Percentiles rank a stretch among this genome's conserved stretches.
phyloP scores from a whole-genome alignment of 768 basidiomycete genomes.

The Naganishia vaughanmartiniae region DNA sequence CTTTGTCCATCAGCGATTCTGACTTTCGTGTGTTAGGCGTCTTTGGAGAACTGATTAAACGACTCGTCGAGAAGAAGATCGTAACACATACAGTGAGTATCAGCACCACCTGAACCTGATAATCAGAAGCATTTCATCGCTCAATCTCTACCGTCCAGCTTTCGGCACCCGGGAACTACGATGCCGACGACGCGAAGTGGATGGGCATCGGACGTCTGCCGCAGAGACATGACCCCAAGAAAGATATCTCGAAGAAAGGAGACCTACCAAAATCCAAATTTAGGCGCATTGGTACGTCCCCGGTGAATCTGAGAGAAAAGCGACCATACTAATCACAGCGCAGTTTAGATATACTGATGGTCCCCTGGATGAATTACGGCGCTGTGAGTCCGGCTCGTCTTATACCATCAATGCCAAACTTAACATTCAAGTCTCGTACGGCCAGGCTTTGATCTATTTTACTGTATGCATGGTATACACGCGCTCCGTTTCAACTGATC shows the following conservation, averaged over 20 bases:
- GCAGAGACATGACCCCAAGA: too few relatives aligned
- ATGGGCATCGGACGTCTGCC: slow-evolving; percentile 58
- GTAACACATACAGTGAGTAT: slow-evolving; percentile 64
- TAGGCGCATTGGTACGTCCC: slow-evolving; percentile 63
- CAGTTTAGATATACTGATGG: slow-evolving; percentile 67
- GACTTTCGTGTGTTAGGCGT: slow-evolving; percentile 10
- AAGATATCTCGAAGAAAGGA: slow-evolving; percentile 57
- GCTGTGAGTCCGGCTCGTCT: slow-evolving; percentile 5
- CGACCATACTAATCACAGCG: neutral
- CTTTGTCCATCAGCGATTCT: neutral
- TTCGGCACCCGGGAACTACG: slow-evolving; percentile 65
- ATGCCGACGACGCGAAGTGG: slow-evolving; percentile 72
- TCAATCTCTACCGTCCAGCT: slow-evolving; percentile 54
- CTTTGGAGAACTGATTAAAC: slow-evolving; percentile 57
- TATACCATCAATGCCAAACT: neutral
- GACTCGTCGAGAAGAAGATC: slow-evolving; percentile 62
- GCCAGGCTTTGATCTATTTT: slow-evolving; percentile 82
- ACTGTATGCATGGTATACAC: slow-evolving; percentile 58
- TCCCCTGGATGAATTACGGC: slow-evolving; percentile 71
- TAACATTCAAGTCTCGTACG: neutral
- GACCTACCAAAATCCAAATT: slow-evolving; percentile 56
- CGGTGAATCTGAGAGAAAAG: neutral
- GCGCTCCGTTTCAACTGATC: neutral
- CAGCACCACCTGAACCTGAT: neutral
- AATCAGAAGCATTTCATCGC: slow-evolving; percentile 1